Evolutionary conservation across 2,329 filamentous ascomycete species (phyloP), one percentile per base, ranked within the genome.

Genomic region (Aschersonia sp.): DNA sequence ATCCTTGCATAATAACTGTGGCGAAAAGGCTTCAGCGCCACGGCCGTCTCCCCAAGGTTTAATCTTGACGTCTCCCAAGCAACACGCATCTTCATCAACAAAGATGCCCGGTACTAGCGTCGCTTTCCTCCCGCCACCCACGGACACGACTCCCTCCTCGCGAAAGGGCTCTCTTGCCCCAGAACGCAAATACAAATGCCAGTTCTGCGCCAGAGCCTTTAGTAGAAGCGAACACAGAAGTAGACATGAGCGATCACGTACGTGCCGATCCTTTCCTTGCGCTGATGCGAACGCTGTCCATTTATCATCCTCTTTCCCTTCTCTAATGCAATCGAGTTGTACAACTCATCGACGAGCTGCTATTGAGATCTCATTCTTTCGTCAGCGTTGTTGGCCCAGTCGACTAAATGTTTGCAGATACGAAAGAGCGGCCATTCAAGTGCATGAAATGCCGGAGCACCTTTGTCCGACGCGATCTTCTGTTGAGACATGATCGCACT

Each of bases 121-220:
- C 68, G 80, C 81, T 59, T 74, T 78, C 58, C 71, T 75, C 57
- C 70, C 80, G 58, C 71, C 84, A 61, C 67, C 78, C 58, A 75
- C 78, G 61, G 72, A 79, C 61, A 78, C 87, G 62, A 78, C 82
- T 61, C 77, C 84, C 63, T 77, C 78, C 58, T 76, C 83, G 61
- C 81, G 85, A 68, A 94, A 94, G 70, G 69, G 83, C 56, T 74
- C 84, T 52, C 71, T 82, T 58, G 83, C 80, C 58, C 88, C 89
- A 49, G 92, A 97, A 74, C 91, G 94, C 75, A 95, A 96, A 71
- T 98, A 98, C 80, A 96, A 97, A 68, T 98, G 92, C 73, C 89
- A 95, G 74, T 97, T 95, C 69, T 97, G 92, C 74, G 89, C 89
- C 70, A 80, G 92, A 67, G 92, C 92, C 54, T 98, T 98, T 67